Conservation (phyloP, 2,329 filamentous ascomycete genomes). For the Diaporthe humulicola region DNA sequence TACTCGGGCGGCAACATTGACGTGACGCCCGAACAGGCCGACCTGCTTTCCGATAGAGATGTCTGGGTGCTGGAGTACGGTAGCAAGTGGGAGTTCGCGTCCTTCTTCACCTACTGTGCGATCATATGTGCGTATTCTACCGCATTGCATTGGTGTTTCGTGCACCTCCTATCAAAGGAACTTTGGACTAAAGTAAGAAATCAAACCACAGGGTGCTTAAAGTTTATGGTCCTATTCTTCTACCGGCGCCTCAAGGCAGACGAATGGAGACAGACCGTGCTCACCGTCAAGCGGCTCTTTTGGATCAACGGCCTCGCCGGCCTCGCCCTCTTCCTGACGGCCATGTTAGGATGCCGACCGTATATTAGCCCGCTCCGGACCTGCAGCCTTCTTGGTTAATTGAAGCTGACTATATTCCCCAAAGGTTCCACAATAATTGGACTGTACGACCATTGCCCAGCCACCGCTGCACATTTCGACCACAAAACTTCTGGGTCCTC, state of each 20-base stretch:
- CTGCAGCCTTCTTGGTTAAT: no score
- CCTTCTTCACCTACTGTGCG: conserved; percentile 46
- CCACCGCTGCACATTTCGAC: conserved; percentile 31
- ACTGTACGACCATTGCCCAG: conserved; percentile 43
- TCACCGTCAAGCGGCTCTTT: conserved; percentile 41
- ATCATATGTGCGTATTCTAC: conserved; percentile 44
- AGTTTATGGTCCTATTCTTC: conserved; percentile 47
- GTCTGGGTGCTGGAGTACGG: conserved; percentile 42
- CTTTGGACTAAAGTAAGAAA: neutral
- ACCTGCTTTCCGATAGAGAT: conserved; percentile 42
- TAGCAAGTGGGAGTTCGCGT: conserved; percentile 44
- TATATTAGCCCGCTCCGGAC: neutral
- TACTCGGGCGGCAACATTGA: conserved; percentile 45
- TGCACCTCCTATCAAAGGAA: rapidly evolving
- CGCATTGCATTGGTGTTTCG: no score
- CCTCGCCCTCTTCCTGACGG: conserved; percentile 35
- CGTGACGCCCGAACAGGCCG: conserved; percentile 40
- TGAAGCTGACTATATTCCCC: neutral
- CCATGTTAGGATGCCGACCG: conserved; percentile 29
- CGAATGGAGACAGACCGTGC: conserved; percentile 36
- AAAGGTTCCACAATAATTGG: conserved; percentile 43
- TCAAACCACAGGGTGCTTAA: conserved; percentile 42
- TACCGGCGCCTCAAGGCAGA: conserved; percentile 45
- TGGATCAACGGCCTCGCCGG: conserved; percentile 43
- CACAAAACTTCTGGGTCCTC: conserved; percentile 36